These are phyloP conservation scores for Colletotrichum filicis DNA, from an alignment of 2,329 filamentous ascomycete genomes.

Conservation along the genomic window DNA sequence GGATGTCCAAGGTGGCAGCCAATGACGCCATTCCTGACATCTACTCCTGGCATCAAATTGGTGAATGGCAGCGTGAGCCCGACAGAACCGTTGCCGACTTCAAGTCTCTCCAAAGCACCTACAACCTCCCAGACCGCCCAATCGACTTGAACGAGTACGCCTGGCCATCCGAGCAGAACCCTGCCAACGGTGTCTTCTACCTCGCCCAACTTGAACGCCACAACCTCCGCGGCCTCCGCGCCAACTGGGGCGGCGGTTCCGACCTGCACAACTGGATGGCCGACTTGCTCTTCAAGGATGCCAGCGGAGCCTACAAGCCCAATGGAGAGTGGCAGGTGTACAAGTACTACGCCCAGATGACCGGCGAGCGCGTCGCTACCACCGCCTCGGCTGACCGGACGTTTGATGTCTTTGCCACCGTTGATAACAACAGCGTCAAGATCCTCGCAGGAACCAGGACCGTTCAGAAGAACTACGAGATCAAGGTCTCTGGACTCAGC, in stretches of 20 bases:
- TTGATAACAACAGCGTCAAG: background rate
- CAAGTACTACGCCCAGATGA: slow-evolving; percentile 26
- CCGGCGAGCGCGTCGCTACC: slow-evolving; percentile 18
- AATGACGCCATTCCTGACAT: slow-evolving; percentile 31
- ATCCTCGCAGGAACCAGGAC: background rate
- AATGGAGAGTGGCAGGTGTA: slow-evolving; percentile 30
- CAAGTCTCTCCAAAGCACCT: slow-evolving; percentile 38
- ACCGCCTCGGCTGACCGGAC: background rate
- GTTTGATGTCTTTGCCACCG: slow-evolving; percentile 22
- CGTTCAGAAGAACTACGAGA: background rate
- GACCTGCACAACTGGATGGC: slow-evolving; percentile 57
- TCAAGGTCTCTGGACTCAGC: background rate
- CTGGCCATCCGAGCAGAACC: slow-evolving; percentile 50
- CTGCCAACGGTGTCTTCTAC: slow-evolving; percentile 54
- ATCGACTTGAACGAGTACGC: slow-evolving; percentile 63
- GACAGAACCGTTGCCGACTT: slow-evolving; percentile 36
- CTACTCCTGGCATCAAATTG: slow-evolving; percentile 36
- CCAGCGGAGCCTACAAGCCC: background rate
- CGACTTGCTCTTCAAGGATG: slow-evolving; percentile 40
- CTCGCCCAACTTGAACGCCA: slow-evolving; percentile 58
- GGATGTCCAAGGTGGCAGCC: slow-evolving; percentile 18
- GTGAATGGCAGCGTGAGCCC: slow-evolving; percentile 4
- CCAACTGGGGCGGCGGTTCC: slow-evolving; percentile 55
- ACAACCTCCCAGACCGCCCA: slow-evolving; percentile 45
- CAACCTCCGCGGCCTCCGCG: slow-evolving; percentile 53